These are phyloP conservation scores for Penicillium freii DNA, from an alignment of 2,329 filamentous ascomycete species.

Conservation along the genomic window DNA sequence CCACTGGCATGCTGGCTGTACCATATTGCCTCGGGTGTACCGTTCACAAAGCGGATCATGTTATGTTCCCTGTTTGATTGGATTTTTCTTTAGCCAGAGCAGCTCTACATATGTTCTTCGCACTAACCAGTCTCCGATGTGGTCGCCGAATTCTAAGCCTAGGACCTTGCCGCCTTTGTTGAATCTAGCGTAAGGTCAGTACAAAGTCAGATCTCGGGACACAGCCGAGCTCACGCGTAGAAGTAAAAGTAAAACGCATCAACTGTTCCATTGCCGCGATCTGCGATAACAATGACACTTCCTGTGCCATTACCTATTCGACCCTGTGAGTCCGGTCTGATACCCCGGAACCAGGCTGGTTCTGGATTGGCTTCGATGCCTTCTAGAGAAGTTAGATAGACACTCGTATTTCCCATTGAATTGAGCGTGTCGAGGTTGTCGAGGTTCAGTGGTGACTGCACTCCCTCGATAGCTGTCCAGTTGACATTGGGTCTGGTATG, in stretches of 20 bases:
- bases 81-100: slow-evolving; percentile 4
- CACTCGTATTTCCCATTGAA: slow-evolving; percentile 42
- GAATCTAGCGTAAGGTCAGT: slow-evolving; percentile 36
- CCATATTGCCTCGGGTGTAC: slow-evolving; percentile 57
- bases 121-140: slow-evolving; percentile 61
- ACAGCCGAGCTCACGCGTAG: slow-evolving; percentile 45
- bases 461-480: slow-evolving; percentile 39
- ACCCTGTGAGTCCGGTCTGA: slow-evolving; percentile 52
- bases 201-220: no score
- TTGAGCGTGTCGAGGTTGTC: slow-evolving; percentile 52
- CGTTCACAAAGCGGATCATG: slow-evolving; percentile 63
- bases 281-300: slow-evolving; percentile 56
- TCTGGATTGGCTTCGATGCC: slow-evolving; percentile 45
- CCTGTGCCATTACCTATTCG: slow-evolving; percentile 52
- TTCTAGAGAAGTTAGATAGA: slow-evolving; percentile 51
- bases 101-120: not conserved
- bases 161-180: slow-evolving; percentile 55
- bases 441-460: slow-evolving; percentile 44
- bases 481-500: slow-evolving; percentile 50
- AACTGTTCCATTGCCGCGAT: slow-evolving; percentile 53
- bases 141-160: slow-evolving; percentile 54
- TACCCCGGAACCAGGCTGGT: slow-evolving; percentile 53
- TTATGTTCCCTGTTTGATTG: slow-evolving; percentile 56
- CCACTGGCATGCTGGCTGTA: slow-evolving; percentile 63
- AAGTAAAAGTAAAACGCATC: slow-evolving; percentile 66